A percentile compares a stretch with the other conserved stretches of the same genome.
phyloP scores from a whole-genome alignment of 1,139 yeast genomes.

The Diutina scorzettiae region DNA sequence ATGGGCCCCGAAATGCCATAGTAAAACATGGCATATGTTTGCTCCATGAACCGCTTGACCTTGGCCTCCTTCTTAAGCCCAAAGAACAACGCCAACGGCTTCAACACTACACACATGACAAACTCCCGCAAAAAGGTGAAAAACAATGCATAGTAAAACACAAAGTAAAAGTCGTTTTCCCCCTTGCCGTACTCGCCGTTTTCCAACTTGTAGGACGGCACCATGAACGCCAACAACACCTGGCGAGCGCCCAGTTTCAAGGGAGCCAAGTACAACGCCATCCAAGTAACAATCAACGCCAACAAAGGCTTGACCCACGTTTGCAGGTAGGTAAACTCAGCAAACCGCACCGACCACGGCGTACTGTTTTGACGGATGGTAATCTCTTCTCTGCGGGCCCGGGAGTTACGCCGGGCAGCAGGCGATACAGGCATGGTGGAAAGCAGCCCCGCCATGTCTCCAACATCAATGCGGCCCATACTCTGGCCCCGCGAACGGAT shows the following conservation, averaged over 20 bases:
- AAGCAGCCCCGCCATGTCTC: slow-evolving; percentile 41
- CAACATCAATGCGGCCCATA: slow-evolving; percentile 44
- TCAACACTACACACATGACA: slow-evolving; percentile 68
- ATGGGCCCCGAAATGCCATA: slow-evolving; percentile 74
- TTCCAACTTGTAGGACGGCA: slow-evolving; percentile 54
- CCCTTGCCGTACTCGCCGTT: slow-evolving; percentile 78
- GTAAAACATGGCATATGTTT: slow-evolving; percentile 73
- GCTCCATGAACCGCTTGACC: slow-evolving; percentile 81
- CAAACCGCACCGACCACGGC: slow-evolving; percentile 38
- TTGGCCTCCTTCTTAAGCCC: slow-evolving; percentile 51
- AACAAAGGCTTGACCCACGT: slow-evolving; percentile 71
- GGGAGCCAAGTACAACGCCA: slow-evolving; percentile 32
- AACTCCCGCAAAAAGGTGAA: slow-evolving; percentile 90
- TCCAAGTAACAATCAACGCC: slow-evolving; percentile 24
- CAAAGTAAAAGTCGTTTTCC: slow-evolving; percentile 66
- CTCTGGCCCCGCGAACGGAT: slow-evolving; percentile 21
- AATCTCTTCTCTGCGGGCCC: slow-evolving; percentile 22
- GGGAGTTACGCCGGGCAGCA: slow-evolving; percentile 21
- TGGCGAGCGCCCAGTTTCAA: slow-evolving; percentile 46
- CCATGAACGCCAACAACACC: slow-evolving; percentile 46
- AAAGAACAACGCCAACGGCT: slow-evolving; percentile 49
- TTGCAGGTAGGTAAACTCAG: slow-evolving; percentile 55
- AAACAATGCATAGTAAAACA: slow-evolving; percentile 67
- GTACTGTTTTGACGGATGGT: slow-evolving; percentile 16
- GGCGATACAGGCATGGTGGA: slow-evolving; percentile 33